phyloP scores from a whole-genome alignment of 257 asterid genomes.

The Solanum pinnatisectum region DNA sequence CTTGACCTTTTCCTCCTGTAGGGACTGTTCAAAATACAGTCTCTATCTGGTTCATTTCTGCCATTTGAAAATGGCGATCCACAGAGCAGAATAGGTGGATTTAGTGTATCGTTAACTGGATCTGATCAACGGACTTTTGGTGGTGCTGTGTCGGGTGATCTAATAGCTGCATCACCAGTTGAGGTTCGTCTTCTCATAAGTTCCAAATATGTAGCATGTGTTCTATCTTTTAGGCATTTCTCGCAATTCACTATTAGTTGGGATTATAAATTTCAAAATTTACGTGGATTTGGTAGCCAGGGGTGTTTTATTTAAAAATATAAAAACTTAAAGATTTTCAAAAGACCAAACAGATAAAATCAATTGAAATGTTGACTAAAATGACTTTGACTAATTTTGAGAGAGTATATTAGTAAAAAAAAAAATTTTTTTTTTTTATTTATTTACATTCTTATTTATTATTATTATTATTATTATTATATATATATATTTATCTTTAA shows the following conservation, averaged over 20 bases:
- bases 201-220: background rate
- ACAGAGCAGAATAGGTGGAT: constrained; percentile 40
- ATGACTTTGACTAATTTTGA: no score
- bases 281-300: background rate
- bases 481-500: no score
- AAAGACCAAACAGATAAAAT: no score
- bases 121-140: constrained; percentile 55
- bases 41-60: constrained; percentile 50
- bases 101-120: constrained; percentile 44
- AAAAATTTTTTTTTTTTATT: no score
- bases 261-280: background rate
- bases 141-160: constrained; percentile 51
- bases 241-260: background rate
- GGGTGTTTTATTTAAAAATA: no score
- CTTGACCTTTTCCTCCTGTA: background rate
- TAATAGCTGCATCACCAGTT: constrained; percentile 46
- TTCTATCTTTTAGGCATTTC: background rate
- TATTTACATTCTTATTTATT: no score
- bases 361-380: no score
- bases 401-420: no score
- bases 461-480: no score
- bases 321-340: no score
- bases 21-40: constrained; percentile 49
- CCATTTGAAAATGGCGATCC: constrained; percentile 38
- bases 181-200: constrained; percentile 28